Evolutionary conservation across 1,139 yeast genomes (phyloP).

Genomic region (Candida frijolesensis): DNA sequence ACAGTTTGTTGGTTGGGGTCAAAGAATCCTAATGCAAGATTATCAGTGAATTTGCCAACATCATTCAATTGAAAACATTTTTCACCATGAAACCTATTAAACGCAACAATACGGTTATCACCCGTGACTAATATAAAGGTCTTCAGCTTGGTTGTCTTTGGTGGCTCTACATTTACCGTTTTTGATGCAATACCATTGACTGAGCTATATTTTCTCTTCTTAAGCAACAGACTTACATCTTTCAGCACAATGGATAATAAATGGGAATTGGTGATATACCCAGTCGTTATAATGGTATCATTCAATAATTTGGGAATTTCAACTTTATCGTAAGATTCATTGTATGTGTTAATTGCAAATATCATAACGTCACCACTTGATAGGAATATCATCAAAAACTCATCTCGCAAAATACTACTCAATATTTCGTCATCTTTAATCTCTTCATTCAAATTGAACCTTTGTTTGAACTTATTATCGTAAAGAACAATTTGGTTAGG

Average conservation of each 20-base stretch:
- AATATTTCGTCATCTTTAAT: constrained; percentile 51
- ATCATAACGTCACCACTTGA: constrained; percentile 60
- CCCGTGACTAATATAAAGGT: constrained; percentile 73
- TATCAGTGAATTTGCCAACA: constrained; percentile 59
- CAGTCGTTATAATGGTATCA: constrained; percentile 69
- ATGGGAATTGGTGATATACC: constrained; percentile 56
- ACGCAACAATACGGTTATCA: constrained; percentile 70
- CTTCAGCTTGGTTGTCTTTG: constrained; percentile 39
- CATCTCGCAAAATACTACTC: constrained; percentile 54
- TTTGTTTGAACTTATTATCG: constrained; percentile 59
- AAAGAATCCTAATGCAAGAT: constrained; percentile 54
- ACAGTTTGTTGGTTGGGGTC: constrained; percentile 63
- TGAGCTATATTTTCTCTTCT: constrained; percentile 33
- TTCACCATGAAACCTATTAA: constrained; percentile 64
- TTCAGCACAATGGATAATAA: constrained; percentile 45
- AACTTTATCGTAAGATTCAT: constrained; percentile 36
- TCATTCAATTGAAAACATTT: constrained; percentile 66
- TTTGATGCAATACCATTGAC: constrained; percentile 9
- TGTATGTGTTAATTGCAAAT: constrained; percentile 44
- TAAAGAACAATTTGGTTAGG: constrained; percentile 65
- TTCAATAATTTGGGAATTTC: constrained; percentile 53
- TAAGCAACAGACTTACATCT: constrained; percentile 37
- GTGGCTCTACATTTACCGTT: constrained; percentile 18
- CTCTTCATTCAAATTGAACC: constrained; percentile 38
- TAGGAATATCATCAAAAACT: constrained; percentile 52